Evolutionary conservation across 1,284 basidiomycete genomes (phyloP), one percentile per base, ranked within the genome.

Genomic region (Moesziomyces antarcticus): DNA sequence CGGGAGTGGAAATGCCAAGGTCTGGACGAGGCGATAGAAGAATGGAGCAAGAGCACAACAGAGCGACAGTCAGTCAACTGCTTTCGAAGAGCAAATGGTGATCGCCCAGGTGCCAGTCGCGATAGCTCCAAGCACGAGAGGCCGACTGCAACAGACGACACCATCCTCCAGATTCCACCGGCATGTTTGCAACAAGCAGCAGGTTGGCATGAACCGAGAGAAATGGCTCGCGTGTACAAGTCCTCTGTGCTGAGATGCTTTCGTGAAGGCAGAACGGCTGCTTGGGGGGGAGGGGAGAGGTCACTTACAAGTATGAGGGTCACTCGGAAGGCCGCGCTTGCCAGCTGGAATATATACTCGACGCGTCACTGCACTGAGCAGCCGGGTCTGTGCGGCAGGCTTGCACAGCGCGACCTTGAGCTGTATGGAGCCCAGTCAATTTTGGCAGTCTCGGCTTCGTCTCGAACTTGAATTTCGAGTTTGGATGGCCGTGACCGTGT

Each of bases 1-100:
- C 71, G 71, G 52, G 71, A 73, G 66, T 69, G 71, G 71, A 73
- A 73, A 68, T 73, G 71, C 71, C 71, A 73, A 73, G 71, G 71
- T 73, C 71, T 69, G 42, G 42, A 43, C 42, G 42, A 21, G 42
- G 42, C 30, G 24, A 14, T 33, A 4, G 33, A 20, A 27, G 14
- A 41, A 30, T 20, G 33, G 20, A 59, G n/a, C 48, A 25, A 25
- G 50, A 41, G 33, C 41, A 59, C 14, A 44, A 25, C 41, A 22
- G 41, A 48, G 20, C 18, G 14, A 18, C 13, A 14, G 37, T 40
- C 37, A 40, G 37, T 18, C 14, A 14, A 40, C 37, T 18, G 16
- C 4, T 4, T 40, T 18, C 37, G 7, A 40, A 8, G 7, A 40
- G 37, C 14, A 11, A 8, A 40, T 18, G 37, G 30, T 7, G 37